Percentiles rank a stretch among this genome's conserved stretches.
Evolutionary conservation across 75 land plant species (phyloP).

Genomic region (Chamaecyparis obtusa): DNA sequence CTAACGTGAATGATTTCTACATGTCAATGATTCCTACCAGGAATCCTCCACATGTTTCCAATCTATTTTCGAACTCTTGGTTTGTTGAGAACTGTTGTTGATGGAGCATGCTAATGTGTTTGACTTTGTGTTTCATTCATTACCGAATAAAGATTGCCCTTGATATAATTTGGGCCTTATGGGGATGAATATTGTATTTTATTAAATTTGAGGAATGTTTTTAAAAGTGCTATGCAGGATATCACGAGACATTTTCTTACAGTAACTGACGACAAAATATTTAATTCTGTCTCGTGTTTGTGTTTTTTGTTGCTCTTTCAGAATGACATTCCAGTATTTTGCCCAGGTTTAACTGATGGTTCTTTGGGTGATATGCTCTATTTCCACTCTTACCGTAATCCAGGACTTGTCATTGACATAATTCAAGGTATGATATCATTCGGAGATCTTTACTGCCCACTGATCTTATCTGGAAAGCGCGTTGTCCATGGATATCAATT

Average conservation of each 20-base stretch:
- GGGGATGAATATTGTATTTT: not conserved
- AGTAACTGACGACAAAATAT: not conserved
- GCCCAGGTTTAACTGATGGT: conserved; percentile 95
- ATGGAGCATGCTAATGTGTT: not conserved
- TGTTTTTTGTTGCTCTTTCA: conserved; percentile 19
- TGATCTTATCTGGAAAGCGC: not conserved
- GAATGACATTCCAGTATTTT: conserved; percentile 92
- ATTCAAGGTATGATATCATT: conserved; percentile 61
- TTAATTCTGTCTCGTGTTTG: not conserved
- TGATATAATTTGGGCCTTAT: not conserved
- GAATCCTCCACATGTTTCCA: no score
- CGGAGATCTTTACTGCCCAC: not conserved
- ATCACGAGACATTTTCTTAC: not conserved
- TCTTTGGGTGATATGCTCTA: conserved; percentile 95
- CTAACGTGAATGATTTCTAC: no score
- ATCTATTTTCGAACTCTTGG: no score
- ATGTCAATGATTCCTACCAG: no score
- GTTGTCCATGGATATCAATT: not conserved
- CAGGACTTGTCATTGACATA: conserved; percentile 85
- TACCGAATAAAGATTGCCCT: not conserved
- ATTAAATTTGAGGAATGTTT: not conserved
- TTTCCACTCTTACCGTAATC: conserved; percentile 81
- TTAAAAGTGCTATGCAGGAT: not conserved
- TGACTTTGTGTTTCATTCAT: not conserved
- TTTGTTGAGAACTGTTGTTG: not conserved